Percentiles rank a stretch among this genome's conserved stretches.
These are phyloP conservation scores for Pyrenula aspistea DNA, from an alignment of 495 filamentous ascomycete genomes.

Conservation along the genomic window DNA sequence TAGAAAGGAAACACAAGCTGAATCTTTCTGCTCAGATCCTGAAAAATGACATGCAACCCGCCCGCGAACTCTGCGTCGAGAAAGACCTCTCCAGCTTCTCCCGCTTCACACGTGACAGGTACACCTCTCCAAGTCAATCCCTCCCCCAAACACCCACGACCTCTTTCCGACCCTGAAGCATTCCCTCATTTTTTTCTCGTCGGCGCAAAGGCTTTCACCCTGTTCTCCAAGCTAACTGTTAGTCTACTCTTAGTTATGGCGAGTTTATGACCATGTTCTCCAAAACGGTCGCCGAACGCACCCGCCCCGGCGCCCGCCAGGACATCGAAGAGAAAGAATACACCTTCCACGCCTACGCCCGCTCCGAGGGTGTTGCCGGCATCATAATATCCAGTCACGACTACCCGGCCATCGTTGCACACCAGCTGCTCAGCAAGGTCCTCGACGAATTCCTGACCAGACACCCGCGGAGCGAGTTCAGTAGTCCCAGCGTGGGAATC, in stretches of 20 bases:
- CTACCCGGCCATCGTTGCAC: slow-evolving; percentile 84
- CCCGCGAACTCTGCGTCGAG: slow-evolving; percentile 68
- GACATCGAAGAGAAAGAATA: slow-evolving; percentile 75
- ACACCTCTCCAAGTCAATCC: slow-evolving; percentile 17
- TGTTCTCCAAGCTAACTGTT: no score
- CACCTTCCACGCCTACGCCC: slow-evolving; percentile 78
- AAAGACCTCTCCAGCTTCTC: slow-evolving; percentile 72
- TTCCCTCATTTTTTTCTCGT: no score
- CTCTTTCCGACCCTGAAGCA: background rate
- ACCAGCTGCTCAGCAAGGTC: slow-evolving; percentile 83
- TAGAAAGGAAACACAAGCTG: slow-evolving; percentile 4
- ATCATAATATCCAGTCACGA: slow-evolving; percentile 85
- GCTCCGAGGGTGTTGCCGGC: slow-evolving; percentile 74
- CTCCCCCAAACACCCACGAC: background rate
- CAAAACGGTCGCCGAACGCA: slow-evolving; percentile 65
- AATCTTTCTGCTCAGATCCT: slow-evolving; percentile 46
- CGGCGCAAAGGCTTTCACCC: no score
- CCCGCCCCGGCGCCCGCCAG: slow-evolving; percentile 75
- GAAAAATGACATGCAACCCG: slow-evolving; percentile 67
- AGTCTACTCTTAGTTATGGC: slow-evolving; percentile 24
- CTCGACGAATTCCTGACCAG: slow-evolving; percentile 84
- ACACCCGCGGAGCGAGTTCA: slow-evolving; percentile 58
- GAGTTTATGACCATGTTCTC: slow-evolving; percentile 42
- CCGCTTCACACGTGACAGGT: slow-evolving; percentile 65
- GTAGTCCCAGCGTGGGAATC: slow-evolving; percentile 26